phyloP scores from a whole-genome alignment of 768 basidiomycete genomes.

The Podaxis carcinomalis region DNA sequence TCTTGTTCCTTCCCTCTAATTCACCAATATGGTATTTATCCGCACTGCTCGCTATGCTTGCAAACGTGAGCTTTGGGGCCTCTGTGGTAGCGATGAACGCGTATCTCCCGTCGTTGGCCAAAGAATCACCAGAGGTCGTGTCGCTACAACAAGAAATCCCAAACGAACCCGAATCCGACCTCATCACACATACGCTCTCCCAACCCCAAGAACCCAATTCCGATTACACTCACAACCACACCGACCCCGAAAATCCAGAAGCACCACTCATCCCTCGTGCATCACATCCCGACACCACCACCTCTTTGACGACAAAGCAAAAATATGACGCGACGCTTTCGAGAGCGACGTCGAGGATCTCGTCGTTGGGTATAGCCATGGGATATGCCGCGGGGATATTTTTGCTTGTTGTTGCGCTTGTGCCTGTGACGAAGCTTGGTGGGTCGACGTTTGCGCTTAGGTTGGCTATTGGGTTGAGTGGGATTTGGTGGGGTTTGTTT shows the following conservation, averaged over 20 bases:
- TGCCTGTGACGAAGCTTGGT: conserved; percentile 71
- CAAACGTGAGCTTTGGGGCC: conserved; percentile 85
- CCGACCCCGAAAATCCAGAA: conserved; percentile 23
- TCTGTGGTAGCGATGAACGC: conserved; percentile 88
- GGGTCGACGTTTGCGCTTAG: conserved; percentile 78
- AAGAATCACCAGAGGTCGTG: conserved; percentile 57
- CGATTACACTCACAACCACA: background rate
- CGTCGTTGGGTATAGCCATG: conserved; percentile 79
- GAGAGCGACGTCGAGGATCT: conserved; percentile 76
- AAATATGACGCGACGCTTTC: conserved; percentile 61
- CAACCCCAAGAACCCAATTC: conserved; percentile 6
- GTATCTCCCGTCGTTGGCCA: conserved; percentile 75
- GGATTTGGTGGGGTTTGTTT: conserved; percentile 84
- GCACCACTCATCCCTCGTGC: conserved; percentile 34
- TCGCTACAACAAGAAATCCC: conserved; percentile 31
- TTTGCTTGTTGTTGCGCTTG: conserved; percentile 64
- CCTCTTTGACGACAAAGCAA: conserved; percentile 17
- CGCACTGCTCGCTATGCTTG: conserved; percentile 65
- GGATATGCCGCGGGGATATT: conserved; percentile 85
- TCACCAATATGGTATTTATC: conserved; percentile 67
- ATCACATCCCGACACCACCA: conserved; percentile 3
- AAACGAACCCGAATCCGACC: conserved; percentile 15
- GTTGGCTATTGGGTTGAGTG: conserved; percentile 80
- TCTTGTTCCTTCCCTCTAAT: conserved; percentile 70
- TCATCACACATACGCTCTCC: conserved; percentile 10